Evolutionary conservation across 2,329 filamentous ascomycete species (phyloP).

Genomic region (Ilyonectria sp.): DNA sequence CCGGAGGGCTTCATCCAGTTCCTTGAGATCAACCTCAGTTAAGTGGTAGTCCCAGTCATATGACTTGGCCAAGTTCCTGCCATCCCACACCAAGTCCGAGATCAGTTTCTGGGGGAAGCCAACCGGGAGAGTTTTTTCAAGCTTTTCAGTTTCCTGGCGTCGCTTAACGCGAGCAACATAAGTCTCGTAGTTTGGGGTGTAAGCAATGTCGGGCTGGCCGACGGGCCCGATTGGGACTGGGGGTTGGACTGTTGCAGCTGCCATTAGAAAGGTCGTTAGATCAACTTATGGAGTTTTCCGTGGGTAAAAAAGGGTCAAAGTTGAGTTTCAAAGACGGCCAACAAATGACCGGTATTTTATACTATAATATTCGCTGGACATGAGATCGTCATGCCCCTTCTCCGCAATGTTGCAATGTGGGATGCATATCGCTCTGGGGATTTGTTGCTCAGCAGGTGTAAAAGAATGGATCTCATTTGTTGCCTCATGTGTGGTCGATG

Average conservation of each 20-base stretch:
- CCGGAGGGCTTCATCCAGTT: slow-evolving; percentile 61
- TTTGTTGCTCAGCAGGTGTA: slow-evolving; percentile 12
- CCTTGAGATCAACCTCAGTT: slow-evolving; percentile 61
- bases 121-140: slow-evolving; percentile 59
- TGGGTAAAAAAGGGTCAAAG: background rate
- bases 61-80: slow-evolving; percentile 59
- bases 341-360: background rate
- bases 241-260: slow-evolving; percentile 26
- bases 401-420: slow-evolving; percentile 34
- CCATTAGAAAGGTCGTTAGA: slow-evolving; percentile 11
- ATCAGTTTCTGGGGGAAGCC: slow-evolving; percentile 66
- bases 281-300: background rate
- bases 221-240: slow-evolving; percentile 49
- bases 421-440: slow-evolving; percentile 16
- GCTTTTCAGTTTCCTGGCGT: slow-evolving; percentile 58
- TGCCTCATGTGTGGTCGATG: slow-evolving; percentile 15
- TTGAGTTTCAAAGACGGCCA: background rate
- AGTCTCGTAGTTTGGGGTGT: slow-evolving; percentile 68
- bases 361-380: slow-evolving; percentile 2
- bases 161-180: slow-evolving; percentile 66
- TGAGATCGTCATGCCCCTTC: slow-evolving; percentile 10
- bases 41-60: slow-evolving; percentile 70
- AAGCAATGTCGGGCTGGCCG: slow-evolving; percentile 72
- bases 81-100: slow-evolving; percentile 72
- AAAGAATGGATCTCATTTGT: slow-evolving; percentile 21